Base-by-base conservation (phyloP, 352 stramenopile species). In the Phytopythium ostracodes region DNA sequence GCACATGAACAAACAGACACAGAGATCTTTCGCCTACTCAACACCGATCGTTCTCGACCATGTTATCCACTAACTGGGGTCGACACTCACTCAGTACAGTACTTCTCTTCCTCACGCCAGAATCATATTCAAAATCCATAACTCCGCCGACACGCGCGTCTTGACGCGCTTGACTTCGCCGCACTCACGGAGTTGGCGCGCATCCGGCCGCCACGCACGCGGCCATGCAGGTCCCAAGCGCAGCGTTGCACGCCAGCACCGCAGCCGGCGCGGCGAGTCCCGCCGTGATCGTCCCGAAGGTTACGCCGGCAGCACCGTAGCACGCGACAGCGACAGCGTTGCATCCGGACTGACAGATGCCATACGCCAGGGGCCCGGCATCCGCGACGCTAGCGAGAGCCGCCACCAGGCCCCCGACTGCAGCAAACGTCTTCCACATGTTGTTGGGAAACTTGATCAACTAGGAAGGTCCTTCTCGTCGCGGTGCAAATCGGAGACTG, bases 161-260 rank as follows among this genome's bases (percentile, higher is more conserved):
- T 14, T 14, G 33, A 38, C 7, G 3, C 33, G 33, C 15, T 11
- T 11, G 4, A 22, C 40, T 22, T 8, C 40, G 40, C 17, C 20
- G 22, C n/a, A 1, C 22, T 52, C 46, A 76, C 25, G 66, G 66
- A 6, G 67, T 78, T 24, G 67, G 73, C 6, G 56, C 24, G 8
- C 44, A 54, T 6, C 71, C 63, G 68, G 56, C 58, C 36, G 66
- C 56, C 70, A 71, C 54, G 57, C 70, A 86, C 17, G 51, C 49
- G 18, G 63, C 62, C 77, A 87, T 87, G 42, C 77, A 87, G 0
- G 50, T 55, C 2, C 63, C 66, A 8, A 75, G 66, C 9, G 70
- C 66, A 0, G 36, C 24, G 25, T 75, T 87, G 53, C 75, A 82
- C 14, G 35, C 46, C 0, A 67, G n/a, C 0, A 80, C 27, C 1